These are phyloP conservation scores for Arabidopsis thaliana DNA, from an alignment of 345 rosid species.

Conservation along the genomic window TAIR10.1 NC_003075.7:14576501-14577000, in stretches of 20 bases:
- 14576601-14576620: background rate
- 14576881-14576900: slow-evolving; percentile 28
- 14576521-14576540: background rate
- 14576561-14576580: background rate
- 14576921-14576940: background rate
- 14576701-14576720: slow-evolving; percentile 17
- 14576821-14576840: slow-evolving; percentile 9
- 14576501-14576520: background rate
- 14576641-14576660: slow-evolving; percentile 13
- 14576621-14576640: slow-evolving; percentile 25
- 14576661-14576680: slow-evolving; percentile 28
- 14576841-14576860: slow-evolving; percentile 8
- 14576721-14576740: slow-evolving; percentile 32
- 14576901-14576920: background rate
- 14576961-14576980: slow-evolving; percentile 3
- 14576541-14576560: background rate
- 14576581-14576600: background rate
- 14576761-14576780: slow-evolving; percentile 10
- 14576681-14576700: slow-evolving; percentile 15
- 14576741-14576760: background rate
- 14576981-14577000: slow-evolving; percentile 13
- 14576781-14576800: background rate
- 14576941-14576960: slow-evolving; percentile 35
- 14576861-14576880: background rate
- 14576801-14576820: slow-evolving; percentile 11